Evolutionary conservation across 768 basidiomycete species (phyloP), one percentile per base, ranked within the genome.

Genomic region (Suillus hirtellus): DNA sequence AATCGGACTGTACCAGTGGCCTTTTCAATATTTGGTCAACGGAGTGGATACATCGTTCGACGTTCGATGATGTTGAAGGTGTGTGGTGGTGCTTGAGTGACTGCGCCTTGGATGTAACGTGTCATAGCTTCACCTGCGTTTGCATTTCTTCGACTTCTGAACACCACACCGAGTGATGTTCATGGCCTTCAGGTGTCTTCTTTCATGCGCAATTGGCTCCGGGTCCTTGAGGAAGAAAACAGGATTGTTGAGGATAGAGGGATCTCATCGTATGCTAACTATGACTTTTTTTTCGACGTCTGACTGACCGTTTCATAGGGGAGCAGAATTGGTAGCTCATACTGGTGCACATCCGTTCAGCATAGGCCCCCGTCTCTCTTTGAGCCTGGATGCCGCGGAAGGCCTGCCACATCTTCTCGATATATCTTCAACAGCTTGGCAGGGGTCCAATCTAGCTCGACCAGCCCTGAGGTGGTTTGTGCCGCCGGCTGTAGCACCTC

Each of bases 1-100:
- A 87, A 53, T 86, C 79, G 34, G 78, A 84, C 46, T 82, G 84
- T 60, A 69, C 93, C 52, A 76, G 78, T 56, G 89, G 85, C 62
- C 77, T 95, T 65, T 87, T 93, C 77, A 95, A 90, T 73, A 96
- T 99, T 62, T 99, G 97, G 96, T 83, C 87, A 1, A 82, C 89
- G 0, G 91, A 93, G 67, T 86, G 89, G 84, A 88, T 98, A 47
- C 79, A 89, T 63, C 79, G 76, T 42, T 94, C 93, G 5, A 71
- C 93, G 21, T 79, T 83, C 52, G 81, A 88, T n/a, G 79, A 75
- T 53, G 54, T 75, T 43, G 75, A 85, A 73, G 81, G 91, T 90
- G 70, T 66, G 84, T 66, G 54, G 46, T 69, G 17, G 19, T 60
- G 37, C 31, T 56, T 67, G n/a, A 35, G 62, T 17, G 11, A 59